Evolutionary conservation across 1,284 basidiomycete genomes (phyloP), one percentile per base, ranked within the genome.

Genomic region (Porphyrellus sp.): DNA sequence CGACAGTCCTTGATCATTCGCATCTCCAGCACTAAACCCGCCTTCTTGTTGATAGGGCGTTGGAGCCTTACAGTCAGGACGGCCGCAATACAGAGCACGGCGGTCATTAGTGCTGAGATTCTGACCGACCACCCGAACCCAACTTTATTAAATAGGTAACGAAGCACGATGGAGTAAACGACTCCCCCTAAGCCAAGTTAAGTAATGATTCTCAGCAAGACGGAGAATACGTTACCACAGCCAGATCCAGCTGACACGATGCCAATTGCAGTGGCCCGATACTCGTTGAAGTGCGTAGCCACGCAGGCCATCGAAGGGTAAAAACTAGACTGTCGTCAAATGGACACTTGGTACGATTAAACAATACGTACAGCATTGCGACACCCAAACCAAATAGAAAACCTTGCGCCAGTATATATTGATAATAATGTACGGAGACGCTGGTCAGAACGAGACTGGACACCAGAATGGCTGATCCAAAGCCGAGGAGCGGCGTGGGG

Each of bases 81-180:
- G 15, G 78, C 73, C 8, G 74, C 56, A 16, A 67, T 46, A 54
- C 79, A 80, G 5, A 74, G 68, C 18, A 71, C 60, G 16, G 65
- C 70, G 49, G 77, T 73, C 35, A 76, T 52, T 5, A 81, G 58
- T 0, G 75, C 77, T 7, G 73, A 74, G 37, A 76, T 72, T 46
- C 81, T 76, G 21, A 85, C 77, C 0, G 77, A 75, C 83, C 83
- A 86, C 9, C 72, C 77, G 62, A 86, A 89, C 1, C 83, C 85
- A 31, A 83, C 63, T 24, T 56, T 52, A 33, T 66, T 56, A 61
- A 86, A 85, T 13, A 87, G 76, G 23, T 71, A 72, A 54, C 80
- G 79, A 24, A 87, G 74, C 70, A 86, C 74, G 51, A 88, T 79
- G 0, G 86, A 84, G 58, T 80, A 87, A 9, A 86, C 70, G 4